These are phyloP conservation scores for Colletotrichum theobromicola DNA, from an alignment of 2,329 filamentous ascomycete species.

Conservation along the genomic window DNA sequence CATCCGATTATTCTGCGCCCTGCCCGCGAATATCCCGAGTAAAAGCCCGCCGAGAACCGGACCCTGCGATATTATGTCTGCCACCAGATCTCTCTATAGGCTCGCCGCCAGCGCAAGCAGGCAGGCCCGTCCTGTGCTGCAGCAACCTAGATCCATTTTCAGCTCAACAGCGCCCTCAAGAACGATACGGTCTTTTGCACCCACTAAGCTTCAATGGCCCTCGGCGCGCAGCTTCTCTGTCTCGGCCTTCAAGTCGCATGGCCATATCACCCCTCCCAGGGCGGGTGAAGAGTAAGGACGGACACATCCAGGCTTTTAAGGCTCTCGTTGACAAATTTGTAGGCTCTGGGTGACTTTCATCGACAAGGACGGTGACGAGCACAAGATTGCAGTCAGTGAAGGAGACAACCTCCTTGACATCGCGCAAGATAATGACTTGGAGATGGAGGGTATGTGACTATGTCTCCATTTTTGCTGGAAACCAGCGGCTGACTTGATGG, in stretches of 20 bases:
- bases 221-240: slow-evolving; percentile 66
- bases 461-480: fast-evolving
- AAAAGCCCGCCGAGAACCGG: not conserved
- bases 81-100: slow-evolving; percentile 30
- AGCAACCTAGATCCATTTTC: slow-evolving; percentile 11
- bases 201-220: slow-evolving; percentile 9
- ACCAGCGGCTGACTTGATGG: slow-evolving; percentile 24
- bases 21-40: not conserved
- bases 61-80: not conserved
- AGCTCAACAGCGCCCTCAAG: not conserved
- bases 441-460: slow-evolving; percentile 82
- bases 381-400: slow-evolving; percentile 79
- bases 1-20: not conserved
- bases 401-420: slow-evolving; percentile 96
- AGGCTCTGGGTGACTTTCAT: slow-evolving; percentile 91
- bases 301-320: not conserved
- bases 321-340: not conserved
- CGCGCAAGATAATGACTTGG: slow-evolving; percentile 90
- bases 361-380: slow-evolving; percentile 82
- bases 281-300: slow-evolving; percentile 86
- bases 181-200: not conserved
- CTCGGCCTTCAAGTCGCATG: slow-evolving; percentile 67
- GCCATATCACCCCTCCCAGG: slow-evolving; percentile 83
- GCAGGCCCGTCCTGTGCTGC: slow-evolving; percentile 29
- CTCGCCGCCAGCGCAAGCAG: slow-evolving; percentile 34